These are phyloP conservation scores for Barnettozyma sucrosica DNA, from an alignment of 805 yeast genomes.

Conservation along the genomic window DNA sequence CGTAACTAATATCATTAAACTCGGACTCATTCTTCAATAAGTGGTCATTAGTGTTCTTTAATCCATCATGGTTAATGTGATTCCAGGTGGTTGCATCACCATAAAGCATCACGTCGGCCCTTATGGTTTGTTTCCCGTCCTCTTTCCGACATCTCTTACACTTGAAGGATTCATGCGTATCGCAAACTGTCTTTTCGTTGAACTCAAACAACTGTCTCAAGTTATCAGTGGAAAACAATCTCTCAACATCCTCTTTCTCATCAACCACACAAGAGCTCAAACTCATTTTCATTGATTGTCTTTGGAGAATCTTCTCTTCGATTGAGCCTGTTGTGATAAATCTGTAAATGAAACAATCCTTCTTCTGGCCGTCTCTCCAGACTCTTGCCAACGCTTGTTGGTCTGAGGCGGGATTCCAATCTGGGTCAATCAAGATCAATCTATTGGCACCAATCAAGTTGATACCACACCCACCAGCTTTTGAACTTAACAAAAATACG, in stretches of 20 bases:
- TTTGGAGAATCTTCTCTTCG: constrained; percentile 92
- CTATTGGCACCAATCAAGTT: constrained; percentile 95
- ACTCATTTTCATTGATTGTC: constrained; percentile 92
- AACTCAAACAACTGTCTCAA: constrained; percentile 70
- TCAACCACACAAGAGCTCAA: constrained; percentile 95
- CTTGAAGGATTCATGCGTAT: constrained; percentile 87
- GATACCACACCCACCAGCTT: constrained; percentile 99
- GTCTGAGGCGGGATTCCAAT: constrained; percentile 98
- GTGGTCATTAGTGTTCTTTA: constrained; percentile 67
- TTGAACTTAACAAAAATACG: constrained; percentile 82
- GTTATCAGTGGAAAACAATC: constrained; percentile 80
- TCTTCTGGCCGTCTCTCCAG: constrained; percentile 98
- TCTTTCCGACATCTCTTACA: constrained; percentile 67
- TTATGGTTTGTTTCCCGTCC: constrained; percentile 51
- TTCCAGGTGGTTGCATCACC: constrained; percentile 99
- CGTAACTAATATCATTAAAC: constrained; percentile 69
- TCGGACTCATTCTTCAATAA: constrained; percentile 69
- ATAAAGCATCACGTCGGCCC: constrained; percentile 83
- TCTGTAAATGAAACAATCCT: constrained; percentile 91
- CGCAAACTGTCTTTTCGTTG: constrained; percentile 63
- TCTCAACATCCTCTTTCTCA: constrained; percentile 90
- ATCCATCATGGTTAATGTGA: constrained; percentile 62
- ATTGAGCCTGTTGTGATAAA: constrained; percentile 93
- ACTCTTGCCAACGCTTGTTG: constrained; percentile 97
- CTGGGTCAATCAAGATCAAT: constrained; percentile 79